These are phyloP conservation scores for Cladosporium sp. DNA, from an alignment of 2,329 filamentous ascomycete genomes.

Conservation along the genomic window DNA sequence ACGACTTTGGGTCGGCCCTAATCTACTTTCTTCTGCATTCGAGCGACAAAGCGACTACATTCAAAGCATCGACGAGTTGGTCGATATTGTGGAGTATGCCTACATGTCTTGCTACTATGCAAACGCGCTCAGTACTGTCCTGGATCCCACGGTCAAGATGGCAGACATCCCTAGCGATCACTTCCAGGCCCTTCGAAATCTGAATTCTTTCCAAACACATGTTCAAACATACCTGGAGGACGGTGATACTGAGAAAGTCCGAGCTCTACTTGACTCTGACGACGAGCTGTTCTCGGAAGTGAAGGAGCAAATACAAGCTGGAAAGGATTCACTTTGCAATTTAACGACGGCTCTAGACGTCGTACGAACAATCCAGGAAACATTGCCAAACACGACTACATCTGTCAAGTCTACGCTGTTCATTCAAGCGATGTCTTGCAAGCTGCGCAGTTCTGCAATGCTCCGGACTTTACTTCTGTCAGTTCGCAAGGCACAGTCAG, in stretches of 20 bases:
- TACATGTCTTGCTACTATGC: slow-evolving; percentile 86
- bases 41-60: slow-evolving; percentile 74
- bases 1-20: slow-evolving; percentile 60
- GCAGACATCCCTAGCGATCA: slow-evolving; percentile 55
- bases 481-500: slow-evolving; percentile 58
- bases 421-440: slow-evolving; percentile 55
- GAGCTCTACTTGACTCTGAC: slow-evolving; percentile 58
- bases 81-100: slow-evolving; percentile 61
- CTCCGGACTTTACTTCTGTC: slow-evolving; percentile 53
- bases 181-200: slow-evolving; percentile 62
- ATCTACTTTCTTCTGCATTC: slow-evolving; percentile 59
- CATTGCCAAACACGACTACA: slow-evolving; percentile 33
- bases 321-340: slow-evolving; percentile 36
- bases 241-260: slow-evolving; percentile 34
- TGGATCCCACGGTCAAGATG: slow-evolving; percentile 36
- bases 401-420: slow-evolving; percentile 51
- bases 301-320: slow-evolving; percentile 30
- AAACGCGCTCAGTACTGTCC: slow-evolving; percentile 66
- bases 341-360: slow-evolving; percentile 37
- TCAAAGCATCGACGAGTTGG: slow-evolving; percentile 69
- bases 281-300: slow-evolving; percentile 48
- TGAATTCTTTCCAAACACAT: slow-evolving; percentile 61
- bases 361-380: slow-evolving; percentile 34
- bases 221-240: slow-evolving; percentile 25
- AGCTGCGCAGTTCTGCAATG: slow-evolving; percentile 49